Evolutionary conservation across 208 protist genomes (phyloP), one percentile per base, ranked within the genome.

Genomic region (Lotmaria passim): DNA sequence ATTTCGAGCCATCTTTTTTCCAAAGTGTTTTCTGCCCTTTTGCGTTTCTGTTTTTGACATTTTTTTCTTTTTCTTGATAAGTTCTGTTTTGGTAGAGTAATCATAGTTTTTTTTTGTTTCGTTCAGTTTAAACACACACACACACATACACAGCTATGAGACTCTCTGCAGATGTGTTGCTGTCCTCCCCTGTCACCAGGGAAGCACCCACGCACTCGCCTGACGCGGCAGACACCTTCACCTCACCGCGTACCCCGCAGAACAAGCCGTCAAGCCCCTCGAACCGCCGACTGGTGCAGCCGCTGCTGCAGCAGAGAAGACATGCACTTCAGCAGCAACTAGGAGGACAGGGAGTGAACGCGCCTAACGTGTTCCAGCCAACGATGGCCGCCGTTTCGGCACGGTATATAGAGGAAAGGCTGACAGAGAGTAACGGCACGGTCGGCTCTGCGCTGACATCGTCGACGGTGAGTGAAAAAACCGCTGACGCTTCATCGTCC

Each of bases 281-380:
- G 8, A 73, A 56, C 14, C 58, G 57, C 36, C 28, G 56, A 36
- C 36, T 73, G 47, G 36, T 73, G 39, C 68, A 58, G 0, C 58
- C 68, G 15, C 58, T 73, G 26, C 53, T 52, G 61, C 50, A 26
- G 11, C 68, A 59, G 47, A 56, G 58, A 1, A 51, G 17, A 36
- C 36, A 60, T n/a, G 66, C 36, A 6, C 14, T 59, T 6, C 58
- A 52, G 14, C 68, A 50, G 15, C 15, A 51, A 44, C 53, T 17
- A 4, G 11, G 2, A 15, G 15, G 7, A 14, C 38, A 52, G 24
- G 19, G 19, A 14, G 53, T 5, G 12, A 52, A n/a, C 28, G 48
- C 47, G 14, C 7, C 14, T 15, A 17, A 41, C 31, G 19, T 4
- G 1, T 17, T 19, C 3, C 8, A 6, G 30, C 7, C 21, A 33